Evolutionary conservation across 345 rosid genomes (phyloP).

Genomic region (Theobroma cacao): DNA sequence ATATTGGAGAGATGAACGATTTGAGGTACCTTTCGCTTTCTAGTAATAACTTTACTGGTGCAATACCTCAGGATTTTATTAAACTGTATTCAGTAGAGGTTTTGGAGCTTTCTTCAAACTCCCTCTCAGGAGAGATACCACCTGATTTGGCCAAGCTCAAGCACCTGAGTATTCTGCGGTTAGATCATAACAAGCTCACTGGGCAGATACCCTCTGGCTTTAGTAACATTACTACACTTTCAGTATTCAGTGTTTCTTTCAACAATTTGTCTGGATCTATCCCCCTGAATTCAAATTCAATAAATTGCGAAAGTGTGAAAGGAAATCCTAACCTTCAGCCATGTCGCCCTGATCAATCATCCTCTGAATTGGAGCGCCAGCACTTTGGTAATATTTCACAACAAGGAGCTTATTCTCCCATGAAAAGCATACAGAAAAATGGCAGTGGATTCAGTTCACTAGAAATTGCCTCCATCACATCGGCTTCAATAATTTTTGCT

Average conservation of each 20-base stretch:
- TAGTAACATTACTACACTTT: constrained; percentile 31
- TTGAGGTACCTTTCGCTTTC: constrained; percentile 1
- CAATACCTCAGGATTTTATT: constrained; percentile 35
- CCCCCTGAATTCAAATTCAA: constrained; percentile 28
- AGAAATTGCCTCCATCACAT: constrained; percentile 4
- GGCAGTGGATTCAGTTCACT: constrained; percentile 18
- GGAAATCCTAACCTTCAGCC: not conserved
- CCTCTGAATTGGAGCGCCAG: constrained; percentile 24
- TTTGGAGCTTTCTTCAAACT: constrained; percentile 45
- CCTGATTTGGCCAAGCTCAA: constrained; percentile 32
- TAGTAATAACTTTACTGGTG: constrained; percentile 37
- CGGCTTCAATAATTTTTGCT: not conserved
- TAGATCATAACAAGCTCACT: constrained; percentile 10
- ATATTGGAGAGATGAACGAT: constrained; percentile 5
- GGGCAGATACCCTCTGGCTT: constrained; percentile 16
- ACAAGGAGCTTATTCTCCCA: not conserved
- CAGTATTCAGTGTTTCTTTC: constrained; percentile 49
- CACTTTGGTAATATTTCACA: constrained; percentile 24
- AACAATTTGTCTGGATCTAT: constrained; percentile 51
- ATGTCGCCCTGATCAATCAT: not conserved
- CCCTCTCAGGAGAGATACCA: constrained; percentile 42
- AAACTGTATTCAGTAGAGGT: constrained; percentile 40
- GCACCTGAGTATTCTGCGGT: constrained; percentile 36
- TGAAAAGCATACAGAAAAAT: constrained; percentile 9
- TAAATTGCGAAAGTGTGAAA: constrained; percentile 17